Conservation (phyloP, 1,284 basidiomycete species). For the Microstroma glucosiphilum region DNA sequence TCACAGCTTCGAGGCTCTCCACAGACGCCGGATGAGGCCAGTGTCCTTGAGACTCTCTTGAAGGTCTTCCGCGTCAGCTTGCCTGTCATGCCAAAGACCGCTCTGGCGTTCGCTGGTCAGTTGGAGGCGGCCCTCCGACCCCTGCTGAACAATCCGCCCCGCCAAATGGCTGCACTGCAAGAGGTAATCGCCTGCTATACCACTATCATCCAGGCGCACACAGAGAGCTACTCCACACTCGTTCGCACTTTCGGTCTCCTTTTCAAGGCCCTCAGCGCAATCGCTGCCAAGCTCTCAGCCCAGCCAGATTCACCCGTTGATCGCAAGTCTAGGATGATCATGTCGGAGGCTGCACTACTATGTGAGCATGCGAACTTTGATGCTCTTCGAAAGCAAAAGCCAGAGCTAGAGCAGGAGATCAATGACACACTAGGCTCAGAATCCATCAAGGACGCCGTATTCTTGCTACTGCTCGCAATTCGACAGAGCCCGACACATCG, state of each 20-base stretch:
- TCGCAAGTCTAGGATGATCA: constrained; percentile 24
- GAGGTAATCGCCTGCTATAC: constrained; percentile 89
- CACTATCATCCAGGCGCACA: constrained; percentile 72
- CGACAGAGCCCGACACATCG: constrained; percentile 58
- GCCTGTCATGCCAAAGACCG: constrained; percentile 64
- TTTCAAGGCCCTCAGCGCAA: constrained; percentile 19
- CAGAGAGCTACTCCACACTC: constrained; percentile 72
- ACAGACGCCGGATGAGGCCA: constrained; percentile 72
- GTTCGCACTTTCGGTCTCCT: constrained; percentile 58
- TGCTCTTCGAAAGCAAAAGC: constrained; percentile 57
- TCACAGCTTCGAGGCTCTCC: constrained; percentile 78
- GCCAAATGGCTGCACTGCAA: constrained; percentile 54
- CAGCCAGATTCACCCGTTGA: constrained; percentile 8
- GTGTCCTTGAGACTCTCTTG: constrained; percentile 53
- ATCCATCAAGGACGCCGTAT: constrained; percentile 75
- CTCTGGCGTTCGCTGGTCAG: constrained; percentile 66
- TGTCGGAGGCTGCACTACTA: constrained; percentile 56
- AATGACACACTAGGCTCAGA: constrained; percentile 53
- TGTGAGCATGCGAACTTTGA: constrained; percentile 87
- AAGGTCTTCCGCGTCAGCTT: constrained; percentile 79
- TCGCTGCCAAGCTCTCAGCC: background rate
- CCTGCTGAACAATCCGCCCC: constrained; percentile 67
- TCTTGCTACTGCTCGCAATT: constrained; percentile 65
- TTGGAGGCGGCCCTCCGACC: constrained; percentile 73
- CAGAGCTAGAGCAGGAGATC: constrained; percentile 21